These are phyloP conservation scores for Diplocarpon mali DNA, from an alignment of 2,329 filamentous ascomycete genomes.

Conservation along the genomic window DNA sequence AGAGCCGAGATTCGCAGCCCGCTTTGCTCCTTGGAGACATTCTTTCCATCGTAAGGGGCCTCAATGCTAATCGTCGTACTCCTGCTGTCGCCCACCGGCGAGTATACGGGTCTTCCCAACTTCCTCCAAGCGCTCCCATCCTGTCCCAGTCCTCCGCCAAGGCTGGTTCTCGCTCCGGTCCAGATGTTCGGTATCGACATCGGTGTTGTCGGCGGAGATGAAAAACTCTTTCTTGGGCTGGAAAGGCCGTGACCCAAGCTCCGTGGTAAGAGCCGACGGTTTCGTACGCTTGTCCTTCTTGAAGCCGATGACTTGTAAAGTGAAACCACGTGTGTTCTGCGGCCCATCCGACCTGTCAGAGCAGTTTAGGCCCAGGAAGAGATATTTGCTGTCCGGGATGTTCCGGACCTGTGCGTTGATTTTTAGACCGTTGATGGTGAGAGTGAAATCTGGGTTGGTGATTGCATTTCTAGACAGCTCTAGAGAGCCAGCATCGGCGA, in stretches of 20 bases:
- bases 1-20: not conserved
- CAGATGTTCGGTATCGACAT: not conserved
- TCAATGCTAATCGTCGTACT: not conserved
- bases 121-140: not conserved
- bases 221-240: not conserved
- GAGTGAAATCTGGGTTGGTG: not conserved
- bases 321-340: not conserved
- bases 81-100: not conserved
- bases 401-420: constrained; percentile 1
- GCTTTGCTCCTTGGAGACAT: not conserved
- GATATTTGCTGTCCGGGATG: not conserved
- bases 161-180: not conserved
- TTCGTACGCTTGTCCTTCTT: not conserved
- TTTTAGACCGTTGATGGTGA: not conserved
- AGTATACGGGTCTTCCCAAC: not conserved
- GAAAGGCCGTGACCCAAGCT: not conserved
- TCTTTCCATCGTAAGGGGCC: not conserved
- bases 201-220: not conserved
- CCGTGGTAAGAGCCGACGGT: not conserved
- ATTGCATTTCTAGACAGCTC: not conserved
- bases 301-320: not conserved
- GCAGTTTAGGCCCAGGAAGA: not conserved
- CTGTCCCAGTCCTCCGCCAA: not conserved
- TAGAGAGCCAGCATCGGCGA: not conserved
- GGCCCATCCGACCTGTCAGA: not conserved